Evolutionary conservation across 257 asterid genomes (phyloP), one percentile per base, ranked within the genome.

Genomic region (Jasminum sambac): DNA sequence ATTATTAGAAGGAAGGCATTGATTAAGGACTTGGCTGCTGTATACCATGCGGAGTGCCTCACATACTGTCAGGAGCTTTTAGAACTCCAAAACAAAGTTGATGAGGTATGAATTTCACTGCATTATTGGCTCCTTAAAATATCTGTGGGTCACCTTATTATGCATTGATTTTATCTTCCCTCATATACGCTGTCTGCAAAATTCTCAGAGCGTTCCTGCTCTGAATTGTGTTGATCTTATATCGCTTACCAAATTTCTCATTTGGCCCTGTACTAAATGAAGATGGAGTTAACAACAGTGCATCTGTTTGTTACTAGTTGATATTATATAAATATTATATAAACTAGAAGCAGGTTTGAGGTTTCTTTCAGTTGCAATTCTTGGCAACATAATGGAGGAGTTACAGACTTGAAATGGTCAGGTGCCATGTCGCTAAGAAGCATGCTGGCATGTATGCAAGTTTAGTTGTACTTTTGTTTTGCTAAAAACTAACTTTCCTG

Each of bases 31-130:
- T 76, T 93, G 86, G 97, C 98, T 21, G 97, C 90, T 46, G 82
- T 78, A 14, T 94, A 90, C 71, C 98, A 94, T 38, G 91, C 97
- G 0, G 98, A 94, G 88, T 94, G 98, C 82, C 98, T 90, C 76
- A 63, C 96, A 10, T 81, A 89, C 79, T 90, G 98, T 81, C 96
- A 86, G 80, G 91, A 91, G 75, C 96, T 94, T 48, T 78, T 87
- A 84, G 96, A 91, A 78, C 92, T 91, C 40, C 97, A 94, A 86
- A 87, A 77, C n/a, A 87, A 87, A 68, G 11, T 74, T 2, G 95
- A 89, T 42, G 96, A 91, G 98, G 97, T 78, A 76, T 83, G 65
- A 24, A 58, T 73, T 65, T 39, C 17, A 43, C 63, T 46, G 16
- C 5, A n/a, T 46, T 46, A n/a, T 46, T 46, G 57, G 2, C 21